These are phyloP conservation scores for Nevesoporus exiguus DNA, from an alignment of 768 basidiomycete species.

Conservation along the genomic window DNA sequence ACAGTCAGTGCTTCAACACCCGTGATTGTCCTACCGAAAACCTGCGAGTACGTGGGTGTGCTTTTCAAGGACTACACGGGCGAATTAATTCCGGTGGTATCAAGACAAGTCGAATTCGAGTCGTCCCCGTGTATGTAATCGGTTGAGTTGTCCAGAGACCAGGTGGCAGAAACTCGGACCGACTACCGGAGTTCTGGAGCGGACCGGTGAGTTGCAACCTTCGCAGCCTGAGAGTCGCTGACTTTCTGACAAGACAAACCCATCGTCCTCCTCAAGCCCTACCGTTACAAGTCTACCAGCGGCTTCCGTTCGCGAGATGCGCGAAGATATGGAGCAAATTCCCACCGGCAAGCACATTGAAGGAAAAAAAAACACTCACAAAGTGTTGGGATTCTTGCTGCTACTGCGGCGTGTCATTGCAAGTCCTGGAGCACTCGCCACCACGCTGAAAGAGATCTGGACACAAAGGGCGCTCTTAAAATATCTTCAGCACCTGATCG, in stretches of 20 bases:
- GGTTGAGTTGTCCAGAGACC: not conserved
- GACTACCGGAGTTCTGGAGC: not conserved
- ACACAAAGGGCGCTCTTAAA: not conserved
- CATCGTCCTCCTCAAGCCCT: not conserved
- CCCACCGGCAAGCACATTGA: not conserved
- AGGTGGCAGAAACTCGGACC: not conserved
- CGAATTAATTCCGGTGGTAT: too few relatives aligned
- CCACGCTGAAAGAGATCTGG: not conserved
- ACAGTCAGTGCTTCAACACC: not conserved
- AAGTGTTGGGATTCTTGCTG: not conserved
- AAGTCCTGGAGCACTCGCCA: not conserved
- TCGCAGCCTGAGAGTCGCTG: too few relatives aligned
- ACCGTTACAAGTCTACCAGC: not conserved
- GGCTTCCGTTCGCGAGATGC: not conserved
- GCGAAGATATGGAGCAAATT: not conserved
- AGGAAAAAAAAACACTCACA: not conserved
- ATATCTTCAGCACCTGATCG: conserved; percentile 1
- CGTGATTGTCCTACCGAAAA: not conserved
- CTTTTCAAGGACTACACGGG: not conserved
- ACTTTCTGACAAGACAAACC: not conserved
- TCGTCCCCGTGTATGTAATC: not conserved
- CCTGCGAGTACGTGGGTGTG: too few relatives aligned
- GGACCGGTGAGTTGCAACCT: not conserved
- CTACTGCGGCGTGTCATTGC: not conserved
- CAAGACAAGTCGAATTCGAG: too few relatives aligned